These are phyloP conservation scores for Aspergillus baeticus DNA, from an alignment of 495 filamentous ascomycete species.

Conservation along the genomic window DNA sequence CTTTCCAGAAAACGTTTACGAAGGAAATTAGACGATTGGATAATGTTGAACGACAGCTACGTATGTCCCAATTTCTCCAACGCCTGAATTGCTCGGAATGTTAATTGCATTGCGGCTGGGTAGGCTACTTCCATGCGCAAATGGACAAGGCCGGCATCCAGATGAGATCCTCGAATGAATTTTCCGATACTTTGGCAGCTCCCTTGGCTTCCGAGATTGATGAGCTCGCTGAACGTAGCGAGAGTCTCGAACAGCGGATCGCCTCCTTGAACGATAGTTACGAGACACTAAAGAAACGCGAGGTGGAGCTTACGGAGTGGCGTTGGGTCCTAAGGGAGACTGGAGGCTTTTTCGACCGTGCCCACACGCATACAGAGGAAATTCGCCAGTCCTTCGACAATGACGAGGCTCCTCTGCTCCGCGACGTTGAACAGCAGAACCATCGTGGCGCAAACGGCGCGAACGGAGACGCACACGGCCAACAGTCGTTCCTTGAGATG, in stretches of 20 bases:
- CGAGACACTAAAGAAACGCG: constrained; percentile 94
- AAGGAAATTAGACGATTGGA: constrained; percentile 95
- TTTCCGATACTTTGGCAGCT: constrained; percentile 77
- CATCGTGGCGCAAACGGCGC: constrained; percentile 41
- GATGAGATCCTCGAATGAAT: constrained; percentile 81
- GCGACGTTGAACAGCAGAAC: constrained; percentile 79
- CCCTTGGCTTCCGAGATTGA: constrained; percentile 93
- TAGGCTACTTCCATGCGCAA: constrained; percentile 86
- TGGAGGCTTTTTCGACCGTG: constrained; percentile 94
- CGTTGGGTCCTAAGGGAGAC: constrained; percentile 95
- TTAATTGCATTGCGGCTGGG: constrained; percentile 7
- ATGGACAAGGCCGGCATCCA: constrained; percentile 89
- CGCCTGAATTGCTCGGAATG: neutral
- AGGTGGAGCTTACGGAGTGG: constrained; percentile 97
- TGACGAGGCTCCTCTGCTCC: constrained; percentile 76
- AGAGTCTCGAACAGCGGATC: constrained; percentile 88
- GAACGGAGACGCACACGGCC: constrained; percentile 69
- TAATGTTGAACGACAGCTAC: constrained; percentile 96
- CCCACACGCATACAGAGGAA: constrained; percentile 93
- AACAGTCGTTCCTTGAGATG: constrained; percentile 90
- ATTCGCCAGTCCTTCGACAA: constrained; percentile 89
- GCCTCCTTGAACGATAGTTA: constrained; percentile 94
- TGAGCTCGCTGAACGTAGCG: constrained; percentile 85
- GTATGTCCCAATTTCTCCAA: constrained; percentile 51
- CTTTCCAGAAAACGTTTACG: constrained; percentile 96